Percentiles rank a stretch among this genome's conserved stretches.
Conservation (phyloP, 2,329 filamentous ascomycete species). For the Didymella keratinophila region DNA sequence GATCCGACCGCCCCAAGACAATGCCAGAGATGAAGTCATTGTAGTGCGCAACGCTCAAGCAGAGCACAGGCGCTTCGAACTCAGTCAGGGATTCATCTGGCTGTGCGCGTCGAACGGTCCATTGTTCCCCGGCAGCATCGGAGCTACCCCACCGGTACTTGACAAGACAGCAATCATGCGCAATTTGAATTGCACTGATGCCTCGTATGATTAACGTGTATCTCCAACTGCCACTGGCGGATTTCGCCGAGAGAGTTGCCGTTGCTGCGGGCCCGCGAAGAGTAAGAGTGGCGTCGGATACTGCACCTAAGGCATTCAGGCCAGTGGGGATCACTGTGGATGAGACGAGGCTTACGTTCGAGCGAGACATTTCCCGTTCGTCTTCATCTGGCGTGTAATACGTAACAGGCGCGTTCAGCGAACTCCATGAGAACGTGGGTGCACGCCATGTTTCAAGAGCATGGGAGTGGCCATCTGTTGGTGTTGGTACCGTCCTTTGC, state of each 20-base stretch:
- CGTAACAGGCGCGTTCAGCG: constrained; percentile 35
- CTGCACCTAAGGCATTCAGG: constrained; percentile 40
- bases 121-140: constrained; percentile 9
- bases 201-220: constrained; percentile 41
- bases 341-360: constrained; percentile 29
- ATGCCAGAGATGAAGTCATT: constrained; percentile 39
- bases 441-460: constrained; percentile 37
- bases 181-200: constrained; percentile 35
- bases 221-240: constrained; percentile 27
- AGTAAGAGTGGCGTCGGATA: constrained; percentile 33
- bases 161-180: constrained; percentile 41
- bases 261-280: constrained; percentile 33
- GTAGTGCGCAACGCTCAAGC: constrained; percentile 37
- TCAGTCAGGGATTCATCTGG: constrained; percentile 17
- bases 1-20: constrained; percentile 36
- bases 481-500: constrained; percentile 23
- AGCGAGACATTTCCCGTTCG: constrained; percentile 28
- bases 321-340: constrained; percentile 28
- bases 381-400: constrained; percentile 36
- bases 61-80: constrained; percentile 38
- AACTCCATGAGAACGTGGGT: constrained; percentile 47
- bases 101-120: constrained; percentile 36
- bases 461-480: constrained; percentile 14
- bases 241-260: constrained; percentile 27
- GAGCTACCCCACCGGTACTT: constrained; percentile 16